A percentile compares a stretch with the other conserved stretches of the same genome.
Evolutionary conservation across 2,329 filamentous ascomycete species (phyloP).

Genomic region (Exophiala spinifera): DNA sequence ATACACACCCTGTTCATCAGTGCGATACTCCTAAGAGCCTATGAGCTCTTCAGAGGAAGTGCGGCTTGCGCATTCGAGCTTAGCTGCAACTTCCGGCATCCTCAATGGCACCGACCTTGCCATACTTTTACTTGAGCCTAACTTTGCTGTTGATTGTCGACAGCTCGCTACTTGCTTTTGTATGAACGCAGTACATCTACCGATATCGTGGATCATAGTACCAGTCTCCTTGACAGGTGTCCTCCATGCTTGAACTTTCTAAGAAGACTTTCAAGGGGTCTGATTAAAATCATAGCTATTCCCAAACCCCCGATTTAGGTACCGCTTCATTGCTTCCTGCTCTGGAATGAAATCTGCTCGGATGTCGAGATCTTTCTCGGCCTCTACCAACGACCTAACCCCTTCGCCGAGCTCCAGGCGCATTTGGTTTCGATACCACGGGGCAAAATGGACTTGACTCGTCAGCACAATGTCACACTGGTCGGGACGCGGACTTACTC

Average conservation of each 20-base stretch:
- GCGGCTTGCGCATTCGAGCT: no score
- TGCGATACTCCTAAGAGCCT: no score
- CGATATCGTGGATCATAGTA: no score
- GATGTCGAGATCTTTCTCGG: slow-evolving; percentile 46
- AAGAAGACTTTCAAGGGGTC: slow-evolving; percentile 1
- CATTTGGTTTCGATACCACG: slow-evolving; percentile 56
- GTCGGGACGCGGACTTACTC: slow-evolving; percentile 22
- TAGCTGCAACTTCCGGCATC: no score
- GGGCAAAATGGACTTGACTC: slow-evolving; percentile 38
- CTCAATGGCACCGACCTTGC: no score
- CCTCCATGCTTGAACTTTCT: background rate
- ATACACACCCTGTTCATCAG: no score
- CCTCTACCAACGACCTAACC: slow-evolving; percentile 46
- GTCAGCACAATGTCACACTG: background rate
- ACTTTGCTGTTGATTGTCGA: no score
- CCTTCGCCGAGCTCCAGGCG: slow-evolving; percentile 53
- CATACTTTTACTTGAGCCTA: no score
- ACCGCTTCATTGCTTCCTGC: slow-evolving; percentile 44
- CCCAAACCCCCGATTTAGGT: slow-evolving; percentile 57
- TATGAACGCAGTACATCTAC: no score
- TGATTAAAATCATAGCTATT: slow-evolving; percentile 64
- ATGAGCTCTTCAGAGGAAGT: no score
- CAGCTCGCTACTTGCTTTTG: no score
- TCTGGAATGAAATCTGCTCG: slow-evolving; percentile 50
- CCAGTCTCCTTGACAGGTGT: no score